Evolutionary conservation across 768 basidiomycete genomes (phyloP), one percentile per base, ranked within the genome.

Genomic region (Goffeauzyma gilvescens): DNA sequence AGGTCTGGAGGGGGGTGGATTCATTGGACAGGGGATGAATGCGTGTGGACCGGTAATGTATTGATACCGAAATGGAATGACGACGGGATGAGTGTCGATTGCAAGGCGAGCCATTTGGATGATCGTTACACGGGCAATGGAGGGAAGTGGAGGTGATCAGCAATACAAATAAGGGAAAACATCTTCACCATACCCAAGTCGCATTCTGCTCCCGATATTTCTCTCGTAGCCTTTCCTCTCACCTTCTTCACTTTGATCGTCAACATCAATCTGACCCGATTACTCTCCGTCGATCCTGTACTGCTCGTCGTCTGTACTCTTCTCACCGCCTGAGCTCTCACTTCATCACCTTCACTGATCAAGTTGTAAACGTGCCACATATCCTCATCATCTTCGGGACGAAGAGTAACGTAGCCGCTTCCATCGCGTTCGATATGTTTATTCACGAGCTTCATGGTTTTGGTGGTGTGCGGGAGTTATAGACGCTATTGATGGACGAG

Each of bases 351-450:
- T 68, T 79, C 71, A 51, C 82, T 75, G 42, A 98, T 93, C 43
- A 98, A 70, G 67, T 98, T 96, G 65, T 96, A 98, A 22, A 95
- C 70, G 71, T 98, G 93, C 89, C 90, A 98, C 81, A 98, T 93
- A 63, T 98, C 93, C 66, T 98, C 93, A 55, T 95, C 86, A 54
- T 96, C 89, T 62, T 98, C 87, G 4, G 90, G 89, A 36, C 84
- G 76, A 33, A 95, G 70, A n/a, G 76, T 84, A 49, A 93, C 81
- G 72, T 87, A 75, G 14, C 90, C 90, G 85, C 89, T 55, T 6
- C 79, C 75, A 52, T 75, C 75, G 63, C 86, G 90, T 59, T 90
- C 83, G 51, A 96, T 72, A 51, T 75, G 70, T 61, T 75, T 84
- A 41, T 74, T 74, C 28, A 90, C 60, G 39, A 93, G 72, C 68